Base-by-base conservation (phyloP, 1,284 basidiomycete genomes). In the Fistulinella cinereoalba region DNA sequence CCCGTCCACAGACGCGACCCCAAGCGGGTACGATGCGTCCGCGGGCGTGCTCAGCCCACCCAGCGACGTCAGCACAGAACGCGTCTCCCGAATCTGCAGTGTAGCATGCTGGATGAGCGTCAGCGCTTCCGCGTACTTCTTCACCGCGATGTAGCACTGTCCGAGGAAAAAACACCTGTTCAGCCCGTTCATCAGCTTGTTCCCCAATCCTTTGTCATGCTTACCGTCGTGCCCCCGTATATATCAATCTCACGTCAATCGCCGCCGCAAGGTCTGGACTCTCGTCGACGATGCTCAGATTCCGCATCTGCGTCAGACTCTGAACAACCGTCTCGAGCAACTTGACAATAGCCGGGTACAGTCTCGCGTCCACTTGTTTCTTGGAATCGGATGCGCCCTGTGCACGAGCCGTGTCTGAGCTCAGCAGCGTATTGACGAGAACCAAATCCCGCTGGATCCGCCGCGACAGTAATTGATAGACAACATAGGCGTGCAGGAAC, bases 371-470 rank as follows among this genome's bases (percentile, higher is more conserved):
- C 43, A 88, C 75, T 54, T 77, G 64, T 55, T 75, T 73, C 53
- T 68, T 77, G 51, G 60, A 63, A 55, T 70, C 79, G 25, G 70
- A 55, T 41, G 60, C 58, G 51, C 68, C 44, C 55, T 55, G 37
- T 22, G 54, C 31, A 42, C 58, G 44, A 46, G 55, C 37, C 57
- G 59, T 66, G 28, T 77, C 72, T 8, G 70, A 67, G 25, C 67
- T 56, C 28, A 85, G 70, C 3, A 90, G 73, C 7, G 83, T 81
- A 31, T 77, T 80, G 44, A 88, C 76, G 31, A 97, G 79, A n/a
- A 92, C 77, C 3, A 92, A 75, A 61, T 97, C 94, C 16, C 93
- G 84, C 60, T 92, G 83, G 46, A 92, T 92, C 10, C 94, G 89
- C 43, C 85, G 79, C 12, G 88, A 82, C 36, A 96, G 78, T 15